Conservation (phyloP, 2,329 filamentous ascomycete species). For the Aspergillus alliaceus region DNA sequence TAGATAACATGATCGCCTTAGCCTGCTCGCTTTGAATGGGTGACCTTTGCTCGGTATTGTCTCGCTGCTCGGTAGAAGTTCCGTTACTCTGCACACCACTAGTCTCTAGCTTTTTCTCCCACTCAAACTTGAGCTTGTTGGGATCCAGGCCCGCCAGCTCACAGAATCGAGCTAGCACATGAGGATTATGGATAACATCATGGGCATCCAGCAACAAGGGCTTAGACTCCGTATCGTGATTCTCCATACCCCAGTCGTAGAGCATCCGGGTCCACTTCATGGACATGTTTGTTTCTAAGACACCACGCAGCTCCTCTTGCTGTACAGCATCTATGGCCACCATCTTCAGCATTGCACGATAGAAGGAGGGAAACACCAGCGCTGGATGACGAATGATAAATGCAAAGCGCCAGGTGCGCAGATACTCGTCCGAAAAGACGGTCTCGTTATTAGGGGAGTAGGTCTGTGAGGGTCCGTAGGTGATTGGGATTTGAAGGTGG, state of each 20-base stretch:
- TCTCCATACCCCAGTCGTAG: conserved; percentile 36
- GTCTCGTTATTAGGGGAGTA: conserved; percentile 34
- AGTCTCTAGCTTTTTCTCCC: conserved; percentile 21
- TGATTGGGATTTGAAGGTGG: conserved; percentile 14
- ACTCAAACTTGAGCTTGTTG: conserved; percentile 30
- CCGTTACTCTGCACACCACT: background rate
- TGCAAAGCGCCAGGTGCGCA: conserved; percentile 32
- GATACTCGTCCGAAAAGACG: conserved; percentile 35
- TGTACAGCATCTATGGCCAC: conserved; percentile 13
- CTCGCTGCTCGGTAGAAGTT: background rate
- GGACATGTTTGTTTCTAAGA: conserved; percentile 25
- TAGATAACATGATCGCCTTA: conserved; percentile 25
- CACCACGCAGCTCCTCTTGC: conserved; percentile 14
- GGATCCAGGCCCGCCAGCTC: conserved; percentile 35
- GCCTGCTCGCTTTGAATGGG: background rate
- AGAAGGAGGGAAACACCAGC: conserved; percentile 39
- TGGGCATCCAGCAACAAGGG: conserved; percentile 40
- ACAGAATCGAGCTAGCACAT: conserved; percentile 29
- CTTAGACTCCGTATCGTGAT: conserved; percentile 14
- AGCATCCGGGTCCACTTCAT: conserved; percentile 32
- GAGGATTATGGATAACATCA: conserved; percentile 36
- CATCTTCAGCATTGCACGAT: conserved; percentile 30
- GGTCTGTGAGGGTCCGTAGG: conserved; percentile 17
- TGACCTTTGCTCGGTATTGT: background rate
- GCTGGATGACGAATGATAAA: conserved; percentile 44